Conservation (phyloP, 129 eudicot genomes). For the Artemisia annua region DNA sequence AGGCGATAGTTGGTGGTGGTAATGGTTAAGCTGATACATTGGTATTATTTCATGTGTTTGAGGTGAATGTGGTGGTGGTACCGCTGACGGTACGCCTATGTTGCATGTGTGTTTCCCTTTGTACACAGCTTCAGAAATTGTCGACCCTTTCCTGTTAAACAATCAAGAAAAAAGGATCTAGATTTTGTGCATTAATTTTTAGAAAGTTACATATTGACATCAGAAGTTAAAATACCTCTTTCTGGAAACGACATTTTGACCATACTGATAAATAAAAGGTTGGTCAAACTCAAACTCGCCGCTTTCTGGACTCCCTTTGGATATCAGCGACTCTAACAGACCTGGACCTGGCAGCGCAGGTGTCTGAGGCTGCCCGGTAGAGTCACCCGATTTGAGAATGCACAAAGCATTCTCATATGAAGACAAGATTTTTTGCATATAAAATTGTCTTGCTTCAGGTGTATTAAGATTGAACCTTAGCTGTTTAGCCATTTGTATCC, state of each 20-base stretch:
- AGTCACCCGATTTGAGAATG: conserved; percentile 53
- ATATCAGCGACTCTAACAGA: conserved; percentile 42
- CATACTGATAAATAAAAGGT: background rate
- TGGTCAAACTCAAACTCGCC: conserved; percentile 24
- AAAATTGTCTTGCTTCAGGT: conserved; percentile 36
- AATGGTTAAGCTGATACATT: background rate
- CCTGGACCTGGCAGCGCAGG: conserved; percentile 5
- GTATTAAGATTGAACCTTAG: conserved; percentile 49
- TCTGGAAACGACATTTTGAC: too few relatives aligned
- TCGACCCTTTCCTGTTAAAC: conserved; percentile 38
- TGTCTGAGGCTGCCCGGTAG: conserved; percentile 34
- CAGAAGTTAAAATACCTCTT: too few relatives aligned
- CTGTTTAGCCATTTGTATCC: conserved; percentile 53
- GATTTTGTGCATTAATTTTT: too few relatives aligned
- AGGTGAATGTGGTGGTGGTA: conserved; percentile 51
- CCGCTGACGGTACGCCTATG: conserved; percentile 23
- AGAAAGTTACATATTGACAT: too few relatives aligned
- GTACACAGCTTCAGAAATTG: conserved; percentile 67
- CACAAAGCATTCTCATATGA: conserved; percentile 59
- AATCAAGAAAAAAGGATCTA: too few relatives aligned
- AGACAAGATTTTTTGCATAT: conserved; percentile 48
- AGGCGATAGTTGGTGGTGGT: conserved; percentile 27
- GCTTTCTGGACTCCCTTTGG: conserved; percentile 45
- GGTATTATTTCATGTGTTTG: conserved; percentile 28
- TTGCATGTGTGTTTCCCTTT: conserved; percentile 72